phyloP scores from a whole-genome alignment of 2,329 filamentous ascomycete genomes.

The Balansia obtecta region DNA sequence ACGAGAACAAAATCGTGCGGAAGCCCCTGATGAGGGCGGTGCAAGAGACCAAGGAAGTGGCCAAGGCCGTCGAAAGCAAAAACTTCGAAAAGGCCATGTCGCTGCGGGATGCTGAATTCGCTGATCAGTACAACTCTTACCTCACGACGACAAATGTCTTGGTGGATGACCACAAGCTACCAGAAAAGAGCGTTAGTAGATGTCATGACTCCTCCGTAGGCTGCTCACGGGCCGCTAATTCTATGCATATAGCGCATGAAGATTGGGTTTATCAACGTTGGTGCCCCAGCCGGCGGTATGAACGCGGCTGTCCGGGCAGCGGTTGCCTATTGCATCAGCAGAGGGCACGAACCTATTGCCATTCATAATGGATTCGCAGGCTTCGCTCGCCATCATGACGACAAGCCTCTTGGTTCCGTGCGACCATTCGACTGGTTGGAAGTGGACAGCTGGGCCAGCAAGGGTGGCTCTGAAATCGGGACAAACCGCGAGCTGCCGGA shows the following conservation, averaged over 20 bases:
- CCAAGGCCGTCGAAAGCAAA: constrained; percentile 67
- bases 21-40: constrained; percentile 86
- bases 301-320: constrained; percentile 91
- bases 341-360: constrained; percentile 84
- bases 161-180: constrained; percentile 53
- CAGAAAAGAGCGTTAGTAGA: constrained; percentile 52
- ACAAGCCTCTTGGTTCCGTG: constrained; percentile 70
- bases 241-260: constrained; percentile 55
- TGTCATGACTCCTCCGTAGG: background rate
- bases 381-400: constrained; percentile 77
- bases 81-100: constrained; percentile 82
- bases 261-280: constrained; percentile 93
- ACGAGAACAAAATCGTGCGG: constrained; percentile 93
- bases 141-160: constrained; percentile 80
- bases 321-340: constrained; percentile 81
- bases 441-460: constrained; percentile 89
- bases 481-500: constrained; percentile 88
- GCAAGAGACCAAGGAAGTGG: constrained; percentile 70
- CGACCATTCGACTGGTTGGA: constrained; percentile 85
- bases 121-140: constrained; percentile 83
- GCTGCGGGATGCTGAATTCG: constrained; percentile 84
- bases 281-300: constrained; percentile 94
- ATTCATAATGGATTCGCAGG: constrained; percentile 97
- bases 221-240: constrained; percentile 16
- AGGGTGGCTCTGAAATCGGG: constrained; percentile 93